Evolutionary conservation across 2,329 filamentous ascomycete species (phyloP), one percentile per base, ranked within the genome.

Genomic region (Sodiomyces alkalinus): DNA sequence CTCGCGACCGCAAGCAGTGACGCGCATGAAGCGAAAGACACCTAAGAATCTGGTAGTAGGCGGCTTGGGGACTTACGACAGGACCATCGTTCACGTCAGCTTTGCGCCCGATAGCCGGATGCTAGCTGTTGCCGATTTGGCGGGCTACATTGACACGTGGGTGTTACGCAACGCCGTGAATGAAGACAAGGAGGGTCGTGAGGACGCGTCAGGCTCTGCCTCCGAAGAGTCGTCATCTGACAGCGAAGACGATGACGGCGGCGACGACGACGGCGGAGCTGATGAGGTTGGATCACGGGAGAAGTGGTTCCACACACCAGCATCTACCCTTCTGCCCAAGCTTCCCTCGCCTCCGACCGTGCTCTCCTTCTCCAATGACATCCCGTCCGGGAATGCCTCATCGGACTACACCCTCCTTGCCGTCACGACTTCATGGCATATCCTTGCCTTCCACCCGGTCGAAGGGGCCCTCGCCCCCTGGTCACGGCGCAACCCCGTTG

Each of bases 131-230:
- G 75, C 78, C 26, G 87, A 94, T 48, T 54, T 94, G 29, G 75
- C 79, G 23, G 90, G 90, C 23, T 83, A 76, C 50, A 62, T 96
- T 18, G 86, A 96, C 46, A 83, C 77, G 12, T 98, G 86, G 80
- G 56, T 83, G 2, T 53, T 92, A 30, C 64, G 71, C 44, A 54
- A 55, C 48, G 47, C 44, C 17, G 47, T 48, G 7, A 38, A 36
- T 3, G 41, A 49, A 16, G 31, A 35, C 11, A 49, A 55, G 35
- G 44, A 40, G 33, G n/a, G n/a, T n/a, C n/a, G n/a, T n/a, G n/a
- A n/a, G n/a, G n/a, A n/a, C n/a, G n/a, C n/a, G n/a, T n/a, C n/a
- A n/a, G n/a, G 15, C 15, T 26, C 23, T n/a, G 11, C 23, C 23
- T 13, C 31, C 33, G 32, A 35, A 26, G 38, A 46, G 22, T 34